Conservation (phyloP, 1,284 basidiomycete genomes). For the Pyrrhoderma lamaoense region DNA sequence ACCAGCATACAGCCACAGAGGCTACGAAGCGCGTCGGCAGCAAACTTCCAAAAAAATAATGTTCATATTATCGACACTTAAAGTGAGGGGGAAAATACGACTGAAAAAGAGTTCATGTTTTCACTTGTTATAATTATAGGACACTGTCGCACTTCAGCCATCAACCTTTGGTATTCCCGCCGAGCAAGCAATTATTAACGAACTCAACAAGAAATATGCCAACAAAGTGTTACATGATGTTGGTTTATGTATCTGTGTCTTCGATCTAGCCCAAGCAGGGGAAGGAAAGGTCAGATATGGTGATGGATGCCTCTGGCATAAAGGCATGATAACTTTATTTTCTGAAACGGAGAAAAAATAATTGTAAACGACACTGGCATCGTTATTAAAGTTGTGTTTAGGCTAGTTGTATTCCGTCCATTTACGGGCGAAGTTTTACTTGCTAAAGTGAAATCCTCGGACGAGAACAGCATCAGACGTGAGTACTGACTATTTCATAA, state of each 20-base stretch:
- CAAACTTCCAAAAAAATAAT: constrained; percentile 27
- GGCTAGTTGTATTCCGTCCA: constrained; percentile 87
- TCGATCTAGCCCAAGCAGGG: constrained; percentile 79
- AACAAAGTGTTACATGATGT: constrained; percentile 90
- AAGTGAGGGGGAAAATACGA: constrained; percentile 31
- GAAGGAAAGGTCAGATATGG: constrained; percentile 94
- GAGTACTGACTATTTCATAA: constrained; percentile 25
- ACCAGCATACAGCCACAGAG: neutral
- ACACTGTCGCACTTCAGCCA: constrained; percentile 76
- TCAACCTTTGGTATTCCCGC: constrained; percentile 64
- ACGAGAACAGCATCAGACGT: constrained; percentile 80
- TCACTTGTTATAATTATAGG: constrained; percentile 30
- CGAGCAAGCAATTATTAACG: constrained; percentile 67
- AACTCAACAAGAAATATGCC: constrained; percentile 90
- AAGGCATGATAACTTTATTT: constrained; percentile 45
- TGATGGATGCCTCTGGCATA: constrained; percentile 93
- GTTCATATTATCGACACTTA: constrained; percentile 57
- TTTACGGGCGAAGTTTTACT: constrained; percentile 87
- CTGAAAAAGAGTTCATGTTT: neutral
- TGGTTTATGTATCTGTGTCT: constrained; percentile 84
- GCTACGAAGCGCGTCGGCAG: neutral
- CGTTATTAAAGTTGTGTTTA: constrained; percentile 64
- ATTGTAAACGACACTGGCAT: neutral
- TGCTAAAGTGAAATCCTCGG: constrained; percentile 81
- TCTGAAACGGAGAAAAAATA: neutral